A percentile compares a stretch with the other conserved stretches of the same genome.
phyloP scores from a whole-genome alignment of 495 filamentous ascomycete species.

The Pseudomonodictys pantanalensis region DNA sequence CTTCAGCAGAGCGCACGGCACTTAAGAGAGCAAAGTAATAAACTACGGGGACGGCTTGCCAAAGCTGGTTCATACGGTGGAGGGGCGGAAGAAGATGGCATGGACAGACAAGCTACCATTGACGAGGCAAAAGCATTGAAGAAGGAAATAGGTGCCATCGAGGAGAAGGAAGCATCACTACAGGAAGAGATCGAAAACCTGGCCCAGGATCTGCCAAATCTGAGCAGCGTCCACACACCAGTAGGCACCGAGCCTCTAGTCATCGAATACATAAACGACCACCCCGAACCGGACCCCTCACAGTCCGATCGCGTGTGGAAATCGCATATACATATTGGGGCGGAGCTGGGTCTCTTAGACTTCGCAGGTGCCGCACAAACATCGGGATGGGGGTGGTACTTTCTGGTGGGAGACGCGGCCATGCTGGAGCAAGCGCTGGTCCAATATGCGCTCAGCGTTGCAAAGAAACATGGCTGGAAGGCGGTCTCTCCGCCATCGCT shows the following conservation, averaged over 20 bases:
- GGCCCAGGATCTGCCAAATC: conserved; percentile 80
- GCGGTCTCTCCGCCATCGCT: conserved; percentile 81
- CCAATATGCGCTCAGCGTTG: conserved; percentile 74
- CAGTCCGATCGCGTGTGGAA: conserved; percentile 53
- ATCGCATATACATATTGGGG: conserved; percentile 82
- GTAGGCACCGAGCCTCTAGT: conserved; percentile 59
- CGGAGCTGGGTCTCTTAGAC: conserved; percentile 75
- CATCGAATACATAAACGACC: conserved; percentile 71
- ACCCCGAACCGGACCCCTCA: conserved; percentile 54
- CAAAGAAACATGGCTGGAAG: conserved; percentile 67
- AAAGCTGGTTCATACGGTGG: conserved; percentile 24
- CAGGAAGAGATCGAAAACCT: conserved; percentile 67
- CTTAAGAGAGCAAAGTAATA: conserved; percentile 59
- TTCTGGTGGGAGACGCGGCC: conserved; percentile 80
- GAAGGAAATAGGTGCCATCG: conserved; percentile 57
- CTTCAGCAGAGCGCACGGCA: conserved; percentile 53
- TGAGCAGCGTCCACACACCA: conserved; percentile 74
- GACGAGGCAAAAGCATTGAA: conserved; percentile 70
- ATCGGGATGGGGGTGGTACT: conserved; percentile 97
- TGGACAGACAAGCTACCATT: conserved; percentile 49
- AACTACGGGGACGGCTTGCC: conserved; percentile 38
- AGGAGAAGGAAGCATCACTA: conserved; percentile 56
- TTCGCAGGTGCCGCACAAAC: conserved; percentile 74
- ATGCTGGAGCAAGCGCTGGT: conserved; percentile 89
- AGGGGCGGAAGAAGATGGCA: conserved; percentile 11